Percentiles rank a stretch among this genome's conserved stretches.
Conservation (phyloP, 768 basidiomycete species). For the Kwoniella sp. region DNA sequence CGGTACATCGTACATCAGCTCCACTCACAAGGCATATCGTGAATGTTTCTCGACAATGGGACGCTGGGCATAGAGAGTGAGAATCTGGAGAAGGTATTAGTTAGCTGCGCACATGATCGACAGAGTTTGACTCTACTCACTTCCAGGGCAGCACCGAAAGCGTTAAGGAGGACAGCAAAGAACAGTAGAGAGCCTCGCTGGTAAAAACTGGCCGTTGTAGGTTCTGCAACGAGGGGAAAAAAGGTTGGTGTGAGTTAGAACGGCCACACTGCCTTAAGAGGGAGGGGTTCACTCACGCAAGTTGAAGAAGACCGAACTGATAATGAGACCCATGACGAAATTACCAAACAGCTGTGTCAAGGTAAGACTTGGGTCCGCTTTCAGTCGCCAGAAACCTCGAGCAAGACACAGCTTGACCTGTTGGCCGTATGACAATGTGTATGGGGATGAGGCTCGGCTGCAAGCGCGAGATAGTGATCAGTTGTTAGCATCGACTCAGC, state of each 20-base stretch:
- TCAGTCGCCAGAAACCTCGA: conserved; percentile 60
- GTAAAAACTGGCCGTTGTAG: conserved; percentile 47
- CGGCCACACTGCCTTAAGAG: background rate
- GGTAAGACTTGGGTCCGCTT: conserved; percentile 57
- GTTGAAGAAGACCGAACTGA: conserved; percentile 54
- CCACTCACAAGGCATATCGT: conserved; percentile 58
- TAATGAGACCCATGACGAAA: conserved; percentile 48
- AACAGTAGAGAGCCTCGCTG: conserved; percentile 45
- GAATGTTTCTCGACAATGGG: conserved; percentile 59
- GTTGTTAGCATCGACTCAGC: conserved; percentile 68
- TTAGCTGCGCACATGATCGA: too few species aligned
- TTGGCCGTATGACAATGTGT: conserved; percentile 59
- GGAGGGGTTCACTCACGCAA: conserved; percentile 30
- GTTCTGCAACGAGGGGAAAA: conserved; percentile 10
- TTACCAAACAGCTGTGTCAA: conserved; percentile 53
- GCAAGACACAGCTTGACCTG: conserved; percentile 60
- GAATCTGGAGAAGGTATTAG: conserved; percentile 38
- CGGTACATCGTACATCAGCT: too few species aligned
- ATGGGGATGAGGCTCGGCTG: conserved; percentile 56
- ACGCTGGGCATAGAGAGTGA: conserved; percentile 57
- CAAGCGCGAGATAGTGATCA: conserved; percentile 40
- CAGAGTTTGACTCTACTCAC: conserved; percentile 26
- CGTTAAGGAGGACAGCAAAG: conserved; percentile 65
- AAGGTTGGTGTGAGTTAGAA: too few species aligned
- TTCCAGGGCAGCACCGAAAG: conserved; percentile 57